Base-by-base conservation (phyloP, 345 rosid species). In the Hirschfeldia incana region DNA sequence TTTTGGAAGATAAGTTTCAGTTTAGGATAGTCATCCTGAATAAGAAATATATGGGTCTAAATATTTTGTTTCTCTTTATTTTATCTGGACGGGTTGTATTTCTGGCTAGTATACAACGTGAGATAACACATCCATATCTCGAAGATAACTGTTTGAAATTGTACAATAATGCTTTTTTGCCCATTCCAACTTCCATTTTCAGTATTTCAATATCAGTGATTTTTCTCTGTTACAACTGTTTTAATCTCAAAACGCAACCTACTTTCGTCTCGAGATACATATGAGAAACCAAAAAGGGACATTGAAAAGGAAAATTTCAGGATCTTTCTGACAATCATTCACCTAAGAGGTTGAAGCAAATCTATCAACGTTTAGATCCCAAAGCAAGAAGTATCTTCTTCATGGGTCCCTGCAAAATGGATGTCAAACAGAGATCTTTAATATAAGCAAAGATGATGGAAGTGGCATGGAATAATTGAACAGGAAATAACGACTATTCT, bases 331-430 rank as follows among this genome's bases (percentile, higher is more conserved):
- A 58, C 33, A 57, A 5, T 49, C 77, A 33, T 63, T 46, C 60
- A 36, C 78, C 78, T 72, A 36, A 69, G 17, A 58, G 59, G 53
- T 60, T 15, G 4, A 44, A 5, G 65, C 55, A 44, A 1, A 27
- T 27, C 65, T 69, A 67, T 86, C 86, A 85, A 36, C 77, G 85
- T 74, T 80, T 87, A 7, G 92, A 84, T 84, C 87, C 94, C 85
- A 94, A 75, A n/a, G 92, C 93, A 42, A 89, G 83, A 3, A 87
- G 85, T 84, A 94, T 90, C 87, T 94, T 94, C 89, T 92, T 94
- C 77, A 97, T 88, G 28, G 98, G 98, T 8, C 98, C 98, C 97
- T 94, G 30, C 15, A 65, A 70, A 21, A 53, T 37, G 32, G 26
- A 76, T 5, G n/a, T 36, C 33, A 59, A 15, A 75, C 72, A 60